Percentiles rank a stretch among this genome's conserved stretches.
Conservation (phyloP, 1,284 basidiomycete genomes). For the Malassezia equina region DNA sequence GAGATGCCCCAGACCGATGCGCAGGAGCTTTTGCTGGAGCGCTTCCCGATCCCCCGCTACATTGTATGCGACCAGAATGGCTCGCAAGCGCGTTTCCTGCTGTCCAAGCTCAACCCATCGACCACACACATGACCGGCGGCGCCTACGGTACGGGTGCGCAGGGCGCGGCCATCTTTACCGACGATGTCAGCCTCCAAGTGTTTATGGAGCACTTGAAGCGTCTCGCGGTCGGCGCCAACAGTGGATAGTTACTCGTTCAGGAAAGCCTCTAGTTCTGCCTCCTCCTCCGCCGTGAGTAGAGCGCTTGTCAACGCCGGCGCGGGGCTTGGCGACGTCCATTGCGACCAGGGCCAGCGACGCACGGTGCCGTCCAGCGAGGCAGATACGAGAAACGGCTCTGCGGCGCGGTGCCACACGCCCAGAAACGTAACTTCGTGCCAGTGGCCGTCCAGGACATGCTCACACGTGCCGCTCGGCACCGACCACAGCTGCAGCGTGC, state of each 20-base stretch:
- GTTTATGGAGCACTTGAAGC: constrained; percentile 50
- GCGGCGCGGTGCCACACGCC: constrained; percentile 13
- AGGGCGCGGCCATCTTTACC: constrained; percentile 89
- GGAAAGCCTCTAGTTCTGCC: constrained; percentile 31
- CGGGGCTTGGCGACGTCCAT: not conserved
- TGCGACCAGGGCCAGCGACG: constrained; percentile 20
- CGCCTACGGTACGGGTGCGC: constrained; percentile 50
- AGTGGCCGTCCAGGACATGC: constrained; percentile 25
- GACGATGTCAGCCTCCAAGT: constrained; percentile 66
- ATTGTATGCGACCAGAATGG: constrained; percentile 97
- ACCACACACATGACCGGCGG: constrained; percentile 85
- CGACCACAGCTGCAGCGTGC: constrained; percentile 4
- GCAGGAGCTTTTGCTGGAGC: constrained; percentile 76
- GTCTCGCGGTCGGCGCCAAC: constrained; percentile 42
- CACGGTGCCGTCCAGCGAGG: constrained; percentile 28
- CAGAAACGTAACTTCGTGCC: constrained; percentile 29
- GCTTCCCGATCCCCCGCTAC: constrained; percentile 93
- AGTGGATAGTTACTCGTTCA: constrained; percentile 26
- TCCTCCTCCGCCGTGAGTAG: constrained; percentile 35
- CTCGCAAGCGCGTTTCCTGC: constrained; percentile 89
- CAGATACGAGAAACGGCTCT: constrained; percentile 24
- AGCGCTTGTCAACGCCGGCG: not conserved
- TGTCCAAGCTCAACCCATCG: constrained; percentile 92
- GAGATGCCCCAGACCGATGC: constrained; percentile 65
- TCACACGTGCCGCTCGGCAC: not conserved